Evolutionary conservation across 352 stramenopile species (phyloP).

Genomic region (Pythium volutum): DNA sequence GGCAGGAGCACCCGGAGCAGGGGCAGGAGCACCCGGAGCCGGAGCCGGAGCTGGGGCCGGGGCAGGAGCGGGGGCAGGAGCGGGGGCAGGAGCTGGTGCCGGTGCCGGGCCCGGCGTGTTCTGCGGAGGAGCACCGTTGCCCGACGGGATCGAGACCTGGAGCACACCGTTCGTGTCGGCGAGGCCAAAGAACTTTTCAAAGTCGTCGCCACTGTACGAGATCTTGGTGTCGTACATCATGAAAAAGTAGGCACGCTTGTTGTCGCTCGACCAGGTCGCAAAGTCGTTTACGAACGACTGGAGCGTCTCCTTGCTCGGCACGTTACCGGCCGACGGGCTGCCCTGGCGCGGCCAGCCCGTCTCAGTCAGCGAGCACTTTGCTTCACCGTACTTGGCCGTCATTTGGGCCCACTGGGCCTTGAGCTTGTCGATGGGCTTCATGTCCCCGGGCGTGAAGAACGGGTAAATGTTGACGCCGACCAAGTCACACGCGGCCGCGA

Average conservation of each 20-base stretch:
- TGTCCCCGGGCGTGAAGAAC: conserved; percentile 52
- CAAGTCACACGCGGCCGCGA: conserved; percentile 29
- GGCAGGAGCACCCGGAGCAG: conserved; percentile 2
- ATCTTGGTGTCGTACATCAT: conserved; percentile 61
- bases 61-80: not conserved
- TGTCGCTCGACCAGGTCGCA: conserved; percentile 28
- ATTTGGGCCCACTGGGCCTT: conserved; percentile 48
- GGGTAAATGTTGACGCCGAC: conserved; percentile 72
- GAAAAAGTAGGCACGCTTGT: conserved; percentile 46
- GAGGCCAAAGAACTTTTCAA: conserved; percentile 61
- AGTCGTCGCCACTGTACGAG: conserved; percentile 41
- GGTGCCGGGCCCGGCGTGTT: conserved; percentile 6
- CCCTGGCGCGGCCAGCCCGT: conserved; percentile 52
- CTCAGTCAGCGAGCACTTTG: conserved; percentile 46
- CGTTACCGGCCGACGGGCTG: conserved; percentile 29
- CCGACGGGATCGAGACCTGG: conserved; percentile 39
- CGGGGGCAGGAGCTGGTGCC: not conserved
- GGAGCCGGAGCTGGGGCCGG: not conserved
- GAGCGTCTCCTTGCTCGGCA: conserved; percentile 34
- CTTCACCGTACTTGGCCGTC: conserved; percentile 30
- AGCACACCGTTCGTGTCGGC: conserved; percentile 27
- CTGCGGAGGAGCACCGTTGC: conserved; percentile 12
- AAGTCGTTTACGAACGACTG: conserved; percentile 52
- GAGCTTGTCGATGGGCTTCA: conserved; percentile 43
- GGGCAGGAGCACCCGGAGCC: not conserved